These are phyloP conservation scores for Linderina pennispora DNA, from an alignment of 192 early-diverging fungal species.

Conservation along the genomic window DNA sequence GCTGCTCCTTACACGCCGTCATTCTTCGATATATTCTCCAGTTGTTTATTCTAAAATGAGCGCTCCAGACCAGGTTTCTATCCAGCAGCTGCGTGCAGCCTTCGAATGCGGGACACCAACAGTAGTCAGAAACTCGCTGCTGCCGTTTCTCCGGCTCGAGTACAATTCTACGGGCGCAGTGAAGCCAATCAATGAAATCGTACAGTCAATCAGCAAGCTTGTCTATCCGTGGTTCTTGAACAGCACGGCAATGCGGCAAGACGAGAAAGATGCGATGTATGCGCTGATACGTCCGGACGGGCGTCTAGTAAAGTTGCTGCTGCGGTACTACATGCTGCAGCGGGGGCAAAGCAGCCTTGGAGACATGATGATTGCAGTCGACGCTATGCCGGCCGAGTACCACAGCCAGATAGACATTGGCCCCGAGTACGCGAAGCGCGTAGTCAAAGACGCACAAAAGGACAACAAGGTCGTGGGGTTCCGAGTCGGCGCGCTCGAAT, in stretches of 20 bases:
- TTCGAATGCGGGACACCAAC: slow-evolving; percentile 24
- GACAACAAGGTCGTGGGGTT: slow-evolving; percentile 5
- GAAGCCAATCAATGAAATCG: slow-evolving; percentile 26
- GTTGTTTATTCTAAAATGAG: too few species aligned
- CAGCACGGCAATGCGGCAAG: slow-evolving; percentile 22
- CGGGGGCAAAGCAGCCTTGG: slow-evolving; percentile 2
- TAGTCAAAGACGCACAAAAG: not conserved
- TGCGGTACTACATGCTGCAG: slow-evolving; percentile 38
- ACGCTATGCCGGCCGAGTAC: slow-evolving; percentile 21
- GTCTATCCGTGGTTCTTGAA: slow-evolving; percentile 35
- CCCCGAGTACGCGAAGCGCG: slow-evolving; percentile 11
- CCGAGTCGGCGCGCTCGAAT: slow-evolving; percentile 20
- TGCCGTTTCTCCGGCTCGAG: slow-evolving; percentile 27
- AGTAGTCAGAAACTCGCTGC: slow-evolving; percentile 16
- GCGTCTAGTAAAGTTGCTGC: slow-evolving; percentile 24
- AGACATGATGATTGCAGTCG: slow-evolving; percentile 2
- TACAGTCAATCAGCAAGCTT: slow-evolving; percentile 13
- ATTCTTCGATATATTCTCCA: too few species aligned
- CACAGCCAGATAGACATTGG: not conserved
- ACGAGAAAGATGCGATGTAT: slow-evolving; percentile 26
- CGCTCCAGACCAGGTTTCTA: slow-evolving; percentile 8
- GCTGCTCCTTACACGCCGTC: too few species aligned
- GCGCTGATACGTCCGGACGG: slow-evolving; percentile 30
- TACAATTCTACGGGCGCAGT: slow-evolving; percentile 23
- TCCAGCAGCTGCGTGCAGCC: slow-evolving; percentile 27